These are phyloP conservation scores for Trichosanthes cucumerina DNA, from an alignment of 306 rosid genomes.

Conservation along the genomic window DNA sequence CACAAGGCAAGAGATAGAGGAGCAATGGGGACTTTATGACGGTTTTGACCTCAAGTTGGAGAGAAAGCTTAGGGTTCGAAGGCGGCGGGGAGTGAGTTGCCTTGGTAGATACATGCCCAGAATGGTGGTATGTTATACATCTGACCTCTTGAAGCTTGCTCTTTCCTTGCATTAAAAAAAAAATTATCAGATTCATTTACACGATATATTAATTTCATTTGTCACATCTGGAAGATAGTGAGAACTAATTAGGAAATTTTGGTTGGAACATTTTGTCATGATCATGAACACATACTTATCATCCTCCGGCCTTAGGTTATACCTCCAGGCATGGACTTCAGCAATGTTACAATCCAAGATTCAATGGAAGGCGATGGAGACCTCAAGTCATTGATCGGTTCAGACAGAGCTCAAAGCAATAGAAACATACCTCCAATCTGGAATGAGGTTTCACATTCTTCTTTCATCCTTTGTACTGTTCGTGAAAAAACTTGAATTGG, in stretches of 20 bases:
- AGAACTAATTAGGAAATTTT: conserved; percentile 1
- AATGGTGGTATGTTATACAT: conserved; percentile 49
- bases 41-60: conserved; percentile 66
- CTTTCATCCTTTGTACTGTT: conserved; percentile 10
- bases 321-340: conserved; percentile 89
- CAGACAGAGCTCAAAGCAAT: conserved; percentile 53
- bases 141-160: background rate
- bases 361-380: conserved; percentile 58
- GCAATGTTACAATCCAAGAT: conserved; percentile 49
- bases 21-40: conserved; percentile 77
- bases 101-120: conserved; percentile 68
- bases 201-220: background rate
- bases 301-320: conserved; percentile 29
- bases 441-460: conserved; percentile 48
- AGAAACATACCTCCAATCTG: conserved; percentile 59
- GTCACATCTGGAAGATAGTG: background rate
- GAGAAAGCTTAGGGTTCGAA: conserved; percentile 71
- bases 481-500: background rate
- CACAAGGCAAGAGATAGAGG: conserved; percentile 84
- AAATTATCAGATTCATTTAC: background rate
- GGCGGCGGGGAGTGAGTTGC: conserved; percentile 61
- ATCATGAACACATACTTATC: background rate
- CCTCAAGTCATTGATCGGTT: conserved; percentile 51
- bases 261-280: background rate
- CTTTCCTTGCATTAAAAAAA: background rate